A percentile compares a stretch with the other conserved stretches of the same genome.
Conservation (phyloP, 495 filamentous ascomycete genomes). For the Aspergillus funiculosus region DNA sequence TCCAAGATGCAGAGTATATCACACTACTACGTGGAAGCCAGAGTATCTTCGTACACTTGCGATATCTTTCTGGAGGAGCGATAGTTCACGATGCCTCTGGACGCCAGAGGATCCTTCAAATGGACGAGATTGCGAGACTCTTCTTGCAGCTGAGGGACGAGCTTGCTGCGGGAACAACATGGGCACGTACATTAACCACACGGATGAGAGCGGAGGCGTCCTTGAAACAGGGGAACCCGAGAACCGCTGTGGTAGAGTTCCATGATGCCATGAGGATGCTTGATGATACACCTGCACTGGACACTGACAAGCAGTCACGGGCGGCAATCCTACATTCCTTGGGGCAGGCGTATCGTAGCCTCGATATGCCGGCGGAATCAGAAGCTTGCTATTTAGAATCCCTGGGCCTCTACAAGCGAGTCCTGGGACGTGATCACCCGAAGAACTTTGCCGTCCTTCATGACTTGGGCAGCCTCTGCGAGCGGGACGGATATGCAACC, state of each 20-base stretch:
- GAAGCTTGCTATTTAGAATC: slow-evolving; percentile 27
- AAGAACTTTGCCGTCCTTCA: slow-evolving; percentile 26
- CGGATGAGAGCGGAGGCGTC: slow-evolving; percentile 20
- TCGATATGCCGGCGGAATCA: slow-evolving; percentile 23
- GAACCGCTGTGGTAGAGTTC: slow-evolving; percentile 23
- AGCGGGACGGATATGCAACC: slow-evolving; percentile 28
- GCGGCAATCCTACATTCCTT: slow-evolving; percentile 24
- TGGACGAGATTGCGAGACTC: slow-evolving; percentile 27
- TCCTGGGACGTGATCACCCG: slow-evolving; percentile 24
- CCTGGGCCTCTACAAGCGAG: slow-evolving; percentile 25
- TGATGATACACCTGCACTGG: slow-evolving; percentile 18
- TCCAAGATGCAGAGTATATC: slow-evolving; percentile 19
- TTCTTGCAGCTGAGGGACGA: slow-evolving; percentile 25
- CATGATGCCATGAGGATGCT: slow-evolving; percentile 25
- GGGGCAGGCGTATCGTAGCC: slow-evolving; percentile 23
- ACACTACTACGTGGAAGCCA: slow-evolving; percentile 19
- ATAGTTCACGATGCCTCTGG: slow-evolving; percentile 29
- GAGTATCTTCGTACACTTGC: slow-evolving; percentile 24
- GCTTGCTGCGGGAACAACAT: slow-evolving; percentile 12
- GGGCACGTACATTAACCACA: slow-evolving; percentile 16
- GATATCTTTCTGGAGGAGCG: slow-evolving; percentile 22
- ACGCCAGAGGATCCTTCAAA: slow-evolving; percentile 25
- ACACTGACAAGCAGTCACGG: slow-evolving; percentile 22
- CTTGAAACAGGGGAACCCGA: slow-evolving; percentile 18
- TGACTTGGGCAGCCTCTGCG: slow-evolving; percentile 26